Evolutionary conservation across 1,139 yeast genomes (phyloP).

Genomic region (Pneumocystis jirovecii): DNA sequence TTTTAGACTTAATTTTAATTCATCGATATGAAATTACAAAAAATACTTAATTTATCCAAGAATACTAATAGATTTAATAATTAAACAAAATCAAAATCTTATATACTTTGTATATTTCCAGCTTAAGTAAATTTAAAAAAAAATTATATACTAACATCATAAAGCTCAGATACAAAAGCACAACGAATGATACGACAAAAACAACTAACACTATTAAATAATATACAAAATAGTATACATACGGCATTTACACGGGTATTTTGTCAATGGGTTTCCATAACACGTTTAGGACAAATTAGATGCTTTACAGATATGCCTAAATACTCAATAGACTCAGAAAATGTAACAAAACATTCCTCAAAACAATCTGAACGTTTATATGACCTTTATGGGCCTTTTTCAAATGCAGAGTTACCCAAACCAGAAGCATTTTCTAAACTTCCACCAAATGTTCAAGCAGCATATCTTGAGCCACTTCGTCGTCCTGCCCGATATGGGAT

Average conservation of each 20-base stretch:
- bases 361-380: not conserved
- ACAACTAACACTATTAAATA: too few species aligned
- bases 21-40: too few species aligned
- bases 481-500: slow-evolving; percentile 56
- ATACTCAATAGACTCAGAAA: not conserved
- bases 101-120: too few species aligned
- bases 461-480: slow-evolving; percentile 67
- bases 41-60: too few species aligned
- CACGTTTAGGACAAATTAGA: not conserved
- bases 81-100: too few species aligned
- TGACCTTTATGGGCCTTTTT: not conserved
- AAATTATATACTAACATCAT: too few species aligned
- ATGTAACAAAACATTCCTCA: not conserved
- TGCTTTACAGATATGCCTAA: not conserved
- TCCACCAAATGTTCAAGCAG: slow-evolving; percentile 71
- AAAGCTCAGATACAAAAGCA: too few species aligned
- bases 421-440: slow-evolving; percentile 17
- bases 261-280: not conserved
- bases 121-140: too few species aligned
- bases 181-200: not conserved
- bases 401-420: not conserved
- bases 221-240: not conserved
- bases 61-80: too few species aligned
- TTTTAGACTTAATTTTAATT: too few species aligned
- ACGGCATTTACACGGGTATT: not conserved